phyloP scores from a whole-genome alignment of 2,329 filamentous ascomycete genomes.

The Chrysosphaeria jannelii region DNA sequence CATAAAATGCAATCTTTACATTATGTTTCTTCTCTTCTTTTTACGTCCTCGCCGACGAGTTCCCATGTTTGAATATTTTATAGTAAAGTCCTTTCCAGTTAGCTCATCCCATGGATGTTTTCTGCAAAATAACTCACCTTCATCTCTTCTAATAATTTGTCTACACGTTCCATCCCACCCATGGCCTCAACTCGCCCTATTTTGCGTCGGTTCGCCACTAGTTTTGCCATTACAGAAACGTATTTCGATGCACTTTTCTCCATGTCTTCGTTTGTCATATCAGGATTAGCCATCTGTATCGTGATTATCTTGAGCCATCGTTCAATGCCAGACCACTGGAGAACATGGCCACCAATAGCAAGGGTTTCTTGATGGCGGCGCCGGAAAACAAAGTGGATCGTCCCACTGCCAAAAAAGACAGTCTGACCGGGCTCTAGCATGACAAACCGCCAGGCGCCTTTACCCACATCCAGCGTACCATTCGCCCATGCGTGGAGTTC shows the following conservation, averaged over 20 bases:
- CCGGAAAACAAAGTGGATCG: slow-evolving; percentile 10
- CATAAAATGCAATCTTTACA: too few relatives aligned
- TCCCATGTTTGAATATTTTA: too few relatives aligned
- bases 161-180: too few relatives aligned
- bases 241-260: slow-evolving; percentile 6
- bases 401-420: slow-evolving; percentile 9
- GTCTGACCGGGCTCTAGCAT: slow-evolving; percentile 9
- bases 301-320: slow-evolving; percentile 8
- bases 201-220: slow-evolving; percentile 4
- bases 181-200: slow-evolving; percentile 3
- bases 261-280: slow-evolving; percentile 9
- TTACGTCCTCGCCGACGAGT: too few relatives aligned
- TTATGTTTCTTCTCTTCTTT: too few relatives aligned
- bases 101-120: too few relatives aligned
- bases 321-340: slow-evolving; percentile 9
- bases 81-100: too few relatives aligned
- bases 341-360: slow-evolving; percentile 9
- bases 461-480: slow-evolving; percentile 5
- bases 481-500: slow-evolving; percentile 7
- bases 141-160: too few relatives aligned
- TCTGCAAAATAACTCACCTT: too few relatives aligned
- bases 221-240: slow-evolving; percentile 4
- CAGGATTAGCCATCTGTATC: slow-evolving; percentile 7
- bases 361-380: slow-evolving; percentile 7
- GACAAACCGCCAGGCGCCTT: slow-evolving; percentile 8